Conservation (phyloP, 2,329 filamentous ascomycete species). For the Colletotrichum acutatum region DNA sequence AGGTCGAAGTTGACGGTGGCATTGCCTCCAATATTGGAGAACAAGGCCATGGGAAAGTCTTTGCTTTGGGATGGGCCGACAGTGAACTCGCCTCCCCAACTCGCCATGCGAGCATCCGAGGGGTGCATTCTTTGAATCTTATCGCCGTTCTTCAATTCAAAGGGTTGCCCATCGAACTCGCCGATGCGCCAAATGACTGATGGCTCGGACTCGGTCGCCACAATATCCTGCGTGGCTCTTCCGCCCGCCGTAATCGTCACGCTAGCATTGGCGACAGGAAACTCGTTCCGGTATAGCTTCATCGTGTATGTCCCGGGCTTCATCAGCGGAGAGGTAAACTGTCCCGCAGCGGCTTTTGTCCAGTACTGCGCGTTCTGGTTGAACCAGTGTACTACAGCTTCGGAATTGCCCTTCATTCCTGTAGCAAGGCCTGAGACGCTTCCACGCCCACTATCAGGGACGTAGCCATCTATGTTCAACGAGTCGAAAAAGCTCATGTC, state of each 20-base stretch:
- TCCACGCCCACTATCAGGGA: slow-evolving; percentile 59
- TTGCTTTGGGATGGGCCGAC: slow-evolving; percentile 58
- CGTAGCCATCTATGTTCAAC: slow-evolving; percentile 63
- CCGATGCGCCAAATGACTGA: slow-evolving; percentile 65
- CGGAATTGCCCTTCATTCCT: slow-evolving; percentile 58
- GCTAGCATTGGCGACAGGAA: slow-evolving; percentile 57
- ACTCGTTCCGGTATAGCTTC: slow-evolving; percentile 67
- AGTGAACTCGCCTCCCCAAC: slow-evolving; percentile 63
- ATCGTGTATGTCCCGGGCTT: slow-evolving; percentile 70
- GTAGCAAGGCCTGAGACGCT: slow-evolving; percentile 64
- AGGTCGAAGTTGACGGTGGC: slow-evolving; percentile 63
- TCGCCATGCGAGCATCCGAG: slow-evolving; percentile 62
- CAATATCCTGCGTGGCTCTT: slow-evolving; percentile 59
- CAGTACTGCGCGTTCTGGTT: slow-evolving; percentile 68
- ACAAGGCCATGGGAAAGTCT: slow-evolving; percentile 68
- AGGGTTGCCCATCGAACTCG: slow-evolving; percentile 66
- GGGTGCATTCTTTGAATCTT: slow-evolving; percentile 70
- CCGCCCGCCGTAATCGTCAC: slow-evolving; percentile 59
- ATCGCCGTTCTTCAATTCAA: slow-evolving; percentile 67
- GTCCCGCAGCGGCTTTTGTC: slow-evolving; percentile 58
- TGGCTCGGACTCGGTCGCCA: slow-evolving; percentile 49
- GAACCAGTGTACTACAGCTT: slow-evolving; percentile 67
- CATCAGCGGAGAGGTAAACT: slow-evolving; percentile 67
- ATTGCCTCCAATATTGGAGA: slow-evolving; percentile 58
- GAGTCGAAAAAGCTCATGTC: slow-evolving; percentile 67